A percentile compares a stretch with the other conserved stretches of the same genome.
These are phyloP conservation scores for Trypanosoma avium DNA, from an alignment of 208 protist genomes.

Conservation along the genomic window DNA sequence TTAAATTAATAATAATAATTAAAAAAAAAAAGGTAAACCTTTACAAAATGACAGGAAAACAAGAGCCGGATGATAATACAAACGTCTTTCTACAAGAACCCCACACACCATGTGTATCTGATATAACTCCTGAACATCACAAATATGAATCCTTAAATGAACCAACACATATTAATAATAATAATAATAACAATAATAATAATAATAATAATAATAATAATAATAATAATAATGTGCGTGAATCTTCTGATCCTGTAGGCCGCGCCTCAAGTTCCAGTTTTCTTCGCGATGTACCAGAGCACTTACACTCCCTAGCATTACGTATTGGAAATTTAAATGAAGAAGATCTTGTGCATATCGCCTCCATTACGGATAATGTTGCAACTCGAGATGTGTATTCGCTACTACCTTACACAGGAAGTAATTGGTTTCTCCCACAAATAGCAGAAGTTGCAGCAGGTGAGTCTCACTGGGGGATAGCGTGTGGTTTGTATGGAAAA, in stretches of 20 bases:
- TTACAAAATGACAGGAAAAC: too few relatives aligned
- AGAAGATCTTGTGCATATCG: constrained; percentile 52
- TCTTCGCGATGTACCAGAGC: constrained; percentile 31
- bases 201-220: background rate
- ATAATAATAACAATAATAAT: background rate
- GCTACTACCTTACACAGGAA: constrained; percentile 67
- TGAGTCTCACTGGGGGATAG: constrained; percentile 44
- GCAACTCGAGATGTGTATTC: constrained; percentile 73
- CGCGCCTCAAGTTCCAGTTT: background rate
- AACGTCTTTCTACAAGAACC: too few relatives aligned
- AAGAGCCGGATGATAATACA: too few relatives aligned
- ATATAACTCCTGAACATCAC: too few relatives aligned
- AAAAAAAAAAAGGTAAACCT: too few relatives aligned
- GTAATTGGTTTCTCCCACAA: constrained; percentile 71
- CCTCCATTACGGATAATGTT: constrained; percentile 46
- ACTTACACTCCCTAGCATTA: constrained; percentile 52
- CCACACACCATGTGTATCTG: too few relatives aligned
- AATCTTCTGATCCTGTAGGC: background rate
- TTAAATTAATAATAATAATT: too few relatives aligned
- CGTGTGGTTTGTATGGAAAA: constrained; percentile 41
- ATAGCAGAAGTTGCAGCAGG: constrained; percentile 41
- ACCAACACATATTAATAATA: background rate
- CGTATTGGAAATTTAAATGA: constrained; percentile 54
- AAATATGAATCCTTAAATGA: too few relatives aligned
- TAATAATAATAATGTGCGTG: background rate